Percentiles rank a stretch among this genome's conserved stretches.
Conservation (phyloP, 495 filamentous ascomycete genomes). For the Cryomyces minteri region DNA sequence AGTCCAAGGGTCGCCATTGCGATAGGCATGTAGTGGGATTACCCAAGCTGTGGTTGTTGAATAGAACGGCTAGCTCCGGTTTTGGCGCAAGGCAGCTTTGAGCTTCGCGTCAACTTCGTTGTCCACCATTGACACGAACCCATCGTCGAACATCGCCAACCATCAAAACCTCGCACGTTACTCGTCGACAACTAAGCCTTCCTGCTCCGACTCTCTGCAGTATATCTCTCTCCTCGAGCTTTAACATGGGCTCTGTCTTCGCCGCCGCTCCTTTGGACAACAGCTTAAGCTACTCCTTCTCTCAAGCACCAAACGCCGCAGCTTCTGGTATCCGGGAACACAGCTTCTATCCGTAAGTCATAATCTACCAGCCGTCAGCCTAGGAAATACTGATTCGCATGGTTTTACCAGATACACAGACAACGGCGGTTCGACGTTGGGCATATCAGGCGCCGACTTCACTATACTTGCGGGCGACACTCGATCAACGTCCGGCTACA, state of each 20-base stretch:
- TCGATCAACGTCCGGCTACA: constrained; percentile 85
- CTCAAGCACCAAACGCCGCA: constrained; percentile 23
- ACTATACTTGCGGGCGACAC: constrained; percentile 93
- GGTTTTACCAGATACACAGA: constrained; percentile 65
- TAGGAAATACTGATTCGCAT: not conserved
- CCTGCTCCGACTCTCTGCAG: not conserved
- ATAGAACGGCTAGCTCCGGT: not conserved
- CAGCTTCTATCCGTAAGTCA: constrained; percentile 72
- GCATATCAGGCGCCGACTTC: constrained; percentile 86
- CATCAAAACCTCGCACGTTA: not conserved
- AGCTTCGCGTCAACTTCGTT: not conserved
- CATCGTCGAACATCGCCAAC: not conserved
- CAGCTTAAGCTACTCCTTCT: constrained; percentile 41
- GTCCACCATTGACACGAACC: not conserved
- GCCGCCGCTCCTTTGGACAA: constrained; percentile 12
- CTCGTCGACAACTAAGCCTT: not conserved
- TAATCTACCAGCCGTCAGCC: constrained; percentile 3
- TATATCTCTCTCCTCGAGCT: not conserved
- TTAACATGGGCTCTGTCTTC: constrained; percentile 21
- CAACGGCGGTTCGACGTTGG: constrained; percentile 91
- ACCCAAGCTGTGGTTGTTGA: not conserved
- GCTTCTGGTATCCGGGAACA: constrained; percentile 44
- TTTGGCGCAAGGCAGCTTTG: not conserved
- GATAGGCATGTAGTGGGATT: not conserved
- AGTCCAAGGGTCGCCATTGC: constrained; percentile 39